phyloP scores from a whole-genome alignment of 148 eudicot genomes.

The Pharnaceum exiguum region DNA sequence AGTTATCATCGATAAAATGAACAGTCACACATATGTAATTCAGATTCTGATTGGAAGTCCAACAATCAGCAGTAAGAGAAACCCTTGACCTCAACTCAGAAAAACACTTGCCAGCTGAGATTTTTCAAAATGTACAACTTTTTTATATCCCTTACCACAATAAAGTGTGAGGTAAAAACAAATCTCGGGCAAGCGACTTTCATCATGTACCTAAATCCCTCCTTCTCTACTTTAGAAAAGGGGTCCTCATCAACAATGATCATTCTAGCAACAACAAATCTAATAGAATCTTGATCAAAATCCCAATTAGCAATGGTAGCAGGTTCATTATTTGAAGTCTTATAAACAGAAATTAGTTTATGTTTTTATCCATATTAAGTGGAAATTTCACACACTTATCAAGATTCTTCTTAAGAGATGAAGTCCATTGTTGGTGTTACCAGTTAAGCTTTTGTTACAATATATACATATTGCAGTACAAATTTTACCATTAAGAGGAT shows the following conservation, averaged over 20 bases:
- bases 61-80: background rate
- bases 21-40: background rate
- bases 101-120: background rate
- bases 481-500: background rate
- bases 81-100: background rate
- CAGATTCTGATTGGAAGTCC: background rate
- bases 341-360: background rate
- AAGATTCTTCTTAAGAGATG: background rate
- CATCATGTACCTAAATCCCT: background rate
- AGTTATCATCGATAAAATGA: slow-evolving; percentile 2
- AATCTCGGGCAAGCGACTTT: background rate
- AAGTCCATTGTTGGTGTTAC: background rate
- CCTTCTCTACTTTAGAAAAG: background rate
- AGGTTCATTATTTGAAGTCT: background rate
- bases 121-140: background rate
- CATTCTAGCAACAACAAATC: slow-evolving; percentile 5
- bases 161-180: background rate
- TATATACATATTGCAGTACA: background rate
- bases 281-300: background rate
- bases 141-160: background rate
- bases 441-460: background rate
- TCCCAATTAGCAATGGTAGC: background rate
- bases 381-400: no score
- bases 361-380: no score
- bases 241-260: slow-evolving; percentile 9